phyloP scores from a whole-genome alignment of 225 moss, liverwort and hornwort species.

The Marchantia paleacea region DNA sequence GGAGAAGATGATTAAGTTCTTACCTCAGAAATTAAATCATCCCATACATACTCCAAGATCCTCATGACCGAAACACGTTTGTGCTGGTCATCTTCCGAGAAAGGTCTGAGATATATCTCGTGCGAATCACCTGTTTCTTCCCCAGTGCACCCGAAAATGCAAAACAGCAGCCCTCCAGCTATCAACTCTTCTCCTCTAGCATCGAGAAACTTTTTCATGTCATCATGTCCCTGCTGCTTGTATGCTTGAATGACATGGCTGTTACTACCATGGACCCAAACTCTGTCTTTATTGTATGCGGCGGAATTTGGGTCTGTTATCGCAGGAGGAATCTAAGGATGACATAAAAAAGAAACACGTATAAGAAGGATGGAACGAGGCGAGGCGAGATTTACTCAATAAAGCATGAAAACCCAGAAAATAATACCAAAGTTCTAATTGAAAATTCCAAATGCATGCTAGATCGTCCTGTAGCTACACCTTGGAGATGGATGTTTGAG shows the following conservation, averaged over 20 bases:
- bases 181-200: conserved; percentile 50
- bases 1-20: too few relatives aligned
- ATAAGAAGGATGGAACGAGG: too few relatives aligned
- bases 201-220: conserved; percentile 46
- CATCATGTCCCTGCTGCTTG: conserved; percentile 36
- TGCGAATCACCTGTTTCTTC: background rate
- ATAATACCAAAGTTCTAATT: too few relatives aligned
- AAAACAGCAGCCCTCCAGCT: conserved; percentile 31
- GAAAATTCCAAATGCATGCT: too few relatives aligned
- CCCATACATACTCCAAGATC: background rate
- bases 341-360: too few relatives aligned
- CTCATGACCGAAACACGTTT: background rate
- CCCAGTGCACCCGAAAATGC: background rate
- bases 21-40: background rate
- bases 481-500: too few relatives aligned
- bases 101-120: background rate
- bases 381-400: too few relatives aligned
- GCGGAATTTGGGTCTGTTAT: conserved; percentile 40
- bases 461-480: too few relatives aligned
- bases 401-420: too few relatives aligned
- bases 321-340: conserved; percentile 47
- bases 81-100: background rate
- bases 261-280: conserved; percentile 43
- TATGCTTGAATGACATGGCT: conserved; percentile 35
- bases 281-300: conserved; percentile 50